Evolutionary conservation across 75 land plant species (phyloP), one percentile per base, ranked within the genome.

Genomic region (Larix kaempferi): DNA sequence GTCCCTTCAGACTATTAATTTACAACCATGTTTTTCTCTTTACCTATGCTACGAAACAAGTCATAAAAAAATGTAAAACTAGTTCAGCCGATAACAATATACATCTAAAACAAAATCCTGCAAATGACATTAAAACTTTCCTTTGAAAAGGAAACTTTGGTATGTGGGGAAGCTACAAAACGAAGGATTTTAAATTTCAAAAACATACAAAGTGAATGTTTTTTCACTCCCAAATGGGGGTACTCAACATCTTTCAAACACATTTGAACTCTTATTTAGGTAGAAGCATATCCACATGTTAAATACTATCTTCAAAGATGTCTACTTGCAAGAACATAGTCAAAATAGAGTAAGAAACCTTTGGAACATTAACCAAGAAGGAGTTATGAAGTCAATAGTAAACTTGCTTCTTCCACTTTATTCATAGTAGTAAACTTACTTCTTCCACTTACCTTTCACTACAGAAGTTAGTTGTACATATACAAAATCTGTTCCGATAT

Each of bases 271-370:
- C n/a, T n/a, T n/a, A n/a, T n/a, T n/a, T n/a, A n/a, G n/a, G n/a
- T n/a, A n/a, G n/a, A n/a, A n/a, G n/a, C n/a, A n/a, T n/a, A n/a
- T n/a, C n/a, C n/a, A n/a, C n/a, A n/a, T n/a, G n/a, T n/a, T n/a
- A n/a, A n/a, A n/a, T n/a, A n/a, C n/a, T n/a, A n/a, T n/a, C n/a
- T n/a, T n/a, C n/a, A n/a, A n/a, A n/a, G n/a, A n/a, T n/a, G n/a
- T n/a, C n/a, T n/a, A n/a, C n/a, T 69, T 69, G 72, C 7, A 67
- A 64, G 25, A 33, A 65, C 39, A 65, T 65, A 16, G 29, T 65
- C 52, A 69, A 69, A 19, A n/a, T 21, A 11, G 33, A 19, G 22
- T 39, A 37, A n/a, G 21, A 15, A 19, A 37, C 19, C n/a, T 8
- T 1, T 69, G 49, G 5, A 69, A 12, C 72, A 69, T 69, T 69